These are phyloP conservation scores for Salix udensis DNA, from an alignment of 345 rosid genomes.

Conservation along the genomic window DNA sequence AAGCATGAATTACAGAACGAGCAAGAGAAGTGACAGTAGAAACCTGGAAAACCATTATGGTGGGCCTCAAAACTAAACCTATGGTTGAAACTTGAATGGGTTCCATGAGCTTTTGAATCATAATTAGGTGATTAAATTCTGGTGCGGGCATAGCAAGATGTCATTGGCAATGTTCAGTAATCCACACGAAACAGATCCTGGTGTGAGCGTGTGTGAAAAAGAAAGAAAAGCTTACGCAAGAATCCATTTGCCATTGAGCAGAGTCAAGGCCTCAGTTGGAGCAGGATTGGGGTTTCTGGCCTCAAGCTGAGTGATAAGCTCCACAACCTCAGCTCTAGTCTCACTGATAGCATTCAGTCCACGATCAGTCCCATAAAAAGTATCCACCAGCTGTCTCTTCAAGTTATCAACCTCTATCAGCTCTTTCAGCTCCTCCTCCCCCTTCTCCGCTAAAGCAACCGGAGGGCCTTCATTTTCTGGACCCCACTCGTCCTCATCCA, in stretches of 20 bases:
- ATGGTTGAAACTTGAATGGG: too few species aligned
- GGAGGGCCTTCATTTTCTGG: slow-evolving; percentile 20
- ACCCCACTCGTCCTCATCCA: slow-evolving; percentile 34
- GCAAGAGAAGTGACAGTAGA: background rate
- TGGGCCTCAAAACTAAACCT: too few species aligned
- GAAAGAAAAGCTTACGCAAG: slow-evolving; percentile 55
- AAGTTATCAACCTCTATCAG: slow-evolving; percentile 47
- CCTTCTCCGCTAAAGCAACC: slow-evolving; percentile 29
- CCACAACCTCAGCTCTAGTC: slow-evolving; percentile 83
- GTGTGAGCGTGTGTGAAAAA: too few species aligned
- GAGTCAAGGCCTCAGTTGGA: slow-evolving; percentile 71
- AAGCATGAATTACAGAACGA: background rate
- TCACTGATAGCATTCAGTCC: slow-evolving; percentile 73
- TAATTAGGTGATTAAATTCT: too few species aligned
- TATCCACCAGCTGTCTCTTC: slow-evolving; percentile 62
- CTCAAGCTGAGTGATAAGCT: slow-evolving; percentile 84
- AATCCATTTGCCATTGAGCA: slow-evolving; percentile 91
- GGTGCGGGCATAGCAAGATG: too few species aligned
- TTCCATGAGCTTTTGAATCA: too few species aligned
- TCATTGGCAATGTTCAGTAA: too few species aligned
- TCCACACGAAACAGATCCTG: too few species aligned
- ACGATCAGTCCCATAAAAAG: slow-evolving; percentile 72
- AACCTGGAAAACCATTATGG: too few species aligned
- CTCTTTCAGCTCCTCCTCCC: slow-evolving; percentile 27
- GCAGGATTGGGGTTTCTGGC: slow-evolving; percentile 80